Conservation (phyloP, 495 filamentous ascomycete genomes). For the Lasiosphaeria ovina region DNA sequence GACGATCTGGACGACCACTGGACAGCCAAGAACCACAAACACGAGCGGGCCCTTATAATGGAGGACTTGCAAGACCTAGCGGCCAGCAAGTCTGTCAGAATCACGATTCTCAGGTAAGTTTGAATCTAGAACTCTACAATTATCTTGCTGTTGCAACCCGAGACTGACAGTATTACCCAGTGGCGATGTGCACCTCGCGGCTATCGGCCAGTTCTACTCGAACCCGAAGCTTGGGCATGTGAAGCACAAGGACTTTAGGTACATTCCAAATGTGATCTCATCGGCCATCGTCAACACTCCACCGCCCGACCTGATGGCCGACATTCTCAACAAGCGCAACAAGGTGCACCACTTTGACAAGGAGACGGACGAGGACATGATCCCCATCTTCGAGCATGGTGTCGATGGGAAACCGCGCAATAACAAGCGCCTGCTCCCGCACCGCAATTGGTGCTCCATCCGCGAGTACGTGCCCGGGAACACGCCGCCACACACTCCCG, state of each 20-base stretch:
- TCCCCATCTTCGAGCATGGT: conserved; percentile 84
- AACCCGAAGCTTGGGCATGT: conserved; percentile 74
- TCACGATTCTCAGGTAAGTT: conserved; percentile 70
- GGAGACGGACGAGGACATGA: conserved; percentile 92
- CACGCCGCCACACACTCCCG: conserved; percentile 68
- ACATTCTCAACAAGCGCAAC: conserved; percentile 90
- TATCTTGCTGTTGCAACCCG: background rate
- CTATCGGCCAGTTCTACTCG: conserved; percentile 92
- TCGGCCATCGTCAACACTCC: conserved; percentile 91
- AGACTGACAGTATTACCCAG: conserved; percentile 47
- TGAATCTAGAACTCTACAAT: conserved; percentile 53
- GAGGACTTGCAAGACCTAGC: conserved; percentile 88
- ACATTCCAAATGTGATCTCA: conserved; percentile 88
- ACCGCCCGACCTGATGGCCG: conserved; percentile 82
- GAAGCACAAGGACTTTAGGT: conserved; percentile 89
- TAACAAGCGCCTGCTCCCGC: conserved; percentile 86
- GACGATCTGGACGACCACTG: conserved; percentile 95
- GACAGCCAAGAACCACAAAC: conserved; percentile 92
- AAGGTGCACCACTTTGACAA: conserved; percentile 84
- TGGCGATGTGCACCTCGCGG: conserved; percentile 92
- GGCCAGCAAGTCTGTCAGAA: conserved; percentile 82
- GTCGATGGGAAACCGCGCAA: conserved; percentile 86
- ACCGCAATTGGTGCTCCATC: conserved; percentile 92
- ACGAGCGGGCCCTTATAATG: conserved; percentile 80
- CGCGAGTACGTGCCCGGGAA: conserved; percentile 72